Evolutionary conservation across 805 yeast genomes (phyloP).

Genomic region (Saccharomycopsis babjevae): DNA sequence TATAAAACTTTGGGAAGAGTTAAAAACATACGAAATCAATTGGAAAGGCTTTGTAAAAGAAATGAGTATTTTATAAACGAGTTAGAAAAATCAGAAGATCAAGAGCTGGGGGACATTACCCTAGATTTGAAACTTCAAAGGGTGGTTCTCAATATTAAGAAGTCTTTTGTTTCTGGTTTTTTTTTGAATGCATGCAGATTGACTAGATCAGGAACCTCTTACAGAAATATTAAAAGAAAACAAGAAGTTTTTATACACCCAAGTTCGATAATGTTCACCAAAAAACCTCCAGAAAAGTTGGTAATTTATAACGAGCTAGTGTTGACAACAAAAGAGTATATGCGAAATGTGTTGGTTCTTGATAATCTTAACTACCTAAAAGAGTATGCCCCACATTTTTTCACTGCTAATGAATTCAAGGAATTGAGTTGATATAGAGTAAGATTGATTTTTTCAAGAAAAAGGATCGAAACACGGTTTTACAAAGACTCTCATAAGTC

Average conservation of each 20-base stretch:
- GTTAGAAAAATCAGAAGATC: slow-evolving; percentile 21
- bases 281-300: slow-evolving; percentile 63
- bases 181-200: slow-evolving; percentile 58
- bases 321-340: slow-evolving; percentile 76
- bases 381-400: slow-evolving; percentile 61
- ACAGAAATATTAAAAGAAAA: slow-evolving; percentile 51
- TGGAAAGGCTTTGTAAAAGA: slow-evolving; percentile 48
- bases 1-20: slow-evolving; percentile 61
- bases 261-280: slow-evolving; percentile 55
- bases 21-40: slow-evolving; percentile 60
- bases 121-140: slow-evolving; percentile 17
- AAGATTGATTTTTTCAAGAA: background rate
- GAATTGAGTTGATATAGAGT: background rate
- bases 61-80: slow-evolving; percentile 26
- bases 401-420: slow-evolving; percentile 13
- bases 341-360: slow-evolving; percentile 69
- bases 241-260: slow-evolving; percentile 82
- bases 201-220: slow-evolving; percentile 51
- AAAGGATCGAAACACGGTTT: too few relatives aligned
- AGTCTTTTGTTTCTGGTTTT: slow-evolving; percentile 55
- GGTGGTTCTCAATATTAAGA: slow-evolving; percentile 32
- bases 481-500: too few relatives aligned
- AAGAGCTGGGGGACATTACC: slow-evolving; percentile 23
- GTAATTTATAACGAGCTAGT: slow-evolving; percentile 78
- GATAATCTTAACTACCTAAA: slow-evolving; percentile 58